Base-by-base conservation (phyloP, 805 yeast genomes). In the Candida incommunis region DNA sequence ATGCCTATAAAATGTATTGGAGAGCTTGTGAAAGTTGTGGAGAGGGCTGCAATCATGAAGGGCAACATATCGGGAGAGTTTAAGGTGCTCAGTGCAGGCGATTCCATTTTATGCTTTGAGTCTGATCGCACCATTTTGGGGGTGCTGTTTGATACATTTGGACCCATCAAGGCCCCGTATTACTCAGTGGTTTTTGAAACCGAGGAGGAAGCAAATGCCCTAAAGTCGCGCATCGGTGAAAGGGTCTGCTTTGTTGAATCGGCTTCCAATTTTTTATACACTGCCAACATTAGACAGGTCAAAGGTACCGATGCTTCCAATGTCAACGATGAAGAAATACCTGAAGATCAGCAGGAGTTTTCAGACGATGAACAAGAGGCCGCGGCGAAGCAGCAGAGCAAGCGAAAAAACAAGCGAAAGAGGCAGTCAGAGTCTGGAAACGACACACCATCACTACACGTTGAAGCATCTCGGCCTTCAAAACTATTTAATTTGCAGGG, bases 221-320 rank as follows among this genome's bases (percentile, higher is more conserved):
- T 74, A 46, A 65, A 67, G 43, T 70, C 64, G 2, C 63, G 56
- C 22, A 70, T 70, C 43, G 88, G 85, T 1, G 59, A 62, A 15
- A 70, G 70, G 40, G 90, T 81, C 0, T 85, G 55, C 60, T 85
- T 82, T 52, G 90, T 88, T 3, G 92, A 83, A 1, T 80, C 87
- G 2, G 82, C 76, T 29, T 81, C 96, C 0, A 73, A 81, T 45
- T 90, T 87, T 63, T 68, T 82, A 5, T 76, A 78, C 50, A 90
- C 97, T 0, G 82, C 81, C 43, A 65, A 75, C 22, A 71, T 88
- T 45, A 83, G 77, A 53, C 65, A 71, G 21, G 47, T 78, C 18
- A 88, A 81, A 55, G 98, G 97, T 22, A 80, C 87, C 1, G 98
- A 92, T 65, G 98, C 98, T 0, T 82, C 94, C 56, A 92, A 92